Evolutionary conservation across 306 rosid genomes (phyloP), one percentile per base, ranked within the genome.

Genomic region (Boehmeria nivea): DNA sequence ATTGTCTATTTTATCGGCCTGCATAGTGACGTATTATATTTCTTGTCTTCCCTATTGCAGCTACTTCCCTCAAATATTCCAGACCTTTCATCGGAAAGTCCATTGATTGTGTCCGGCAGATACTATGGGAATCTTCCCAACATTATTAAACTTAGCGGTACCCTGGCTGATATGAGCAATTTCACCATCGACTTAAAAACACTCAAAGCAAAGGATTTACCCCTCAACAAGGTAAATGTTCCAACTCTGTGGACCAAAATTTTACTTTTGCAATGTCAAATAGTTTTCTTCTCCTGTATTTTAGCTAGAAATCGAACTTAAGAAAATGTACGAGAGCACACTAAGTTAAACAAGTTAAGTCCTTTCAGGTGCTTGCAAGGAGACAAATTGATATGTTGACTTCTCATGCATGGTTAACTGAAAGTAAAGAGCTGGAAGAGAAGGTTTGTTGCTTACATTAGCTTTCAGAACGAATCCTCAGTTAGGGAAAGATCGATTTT

Each of bases 61-160:
- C 66, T 81, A 60, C 80, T 72, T 79, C 99, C 96, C 23, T 56
- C 53, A 38, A 75, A 63, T 57, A 78, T 84, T 36, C 95, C 84
- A 4, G 96, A 91, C 81, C 83, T 91, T 67, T 83, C 93, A 43
- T 70, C 56, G 59, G 84, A 62, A 69, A 76, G 70, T 72, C 93
- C 93, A 17, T 70, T 91, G 76, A 77, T 91, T 34, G 43, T 91
- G 70, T 87, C 99, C 20, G 99, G 96, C 59, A 79, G 96, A 87
- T 91, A 76, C 52, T 73, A 73, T 61, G 95, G 99, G 69, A 58
- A 65, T 42, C 73, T 91, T 73, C 95, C 99, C 6, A 74, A 73
- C 24, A 55, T 63, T 19, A 45, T 91, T 42, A 73, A 76, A 78
- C 77, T 84, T 34, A 63, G 72, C 33, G 96, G 99, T 59, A 82